Percentiles rank a stretch among this genome's conserved stretches.
These are phyloP conservation scores for Teunomyces stri DNA, from an alignment of 805 yeast genomes.

Conservation along the genomic window DNA sequence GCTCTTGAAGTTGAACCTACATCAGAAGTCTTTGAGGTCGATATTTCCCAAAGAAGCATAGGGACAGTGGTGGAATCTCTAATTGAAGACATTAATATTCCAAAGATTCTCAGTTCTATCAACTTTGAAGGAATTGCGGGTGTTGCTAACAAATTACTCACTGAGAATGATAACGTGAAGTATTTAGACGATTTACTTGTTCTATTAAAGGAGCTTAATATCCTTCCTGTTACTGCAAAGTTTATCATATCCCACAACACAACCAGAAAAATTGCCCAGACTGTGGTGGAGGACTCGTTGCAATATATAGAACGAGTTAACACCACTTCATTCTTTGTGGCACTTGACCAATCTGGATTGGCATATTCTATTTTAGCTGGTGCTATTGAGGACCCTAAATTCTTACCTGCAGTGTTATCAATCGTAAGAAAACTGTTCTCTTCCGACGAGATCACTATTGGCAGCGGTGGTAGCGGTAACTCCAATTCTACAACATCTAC, in stretches of 20 bases:
- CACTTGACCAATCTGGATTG: slow-evolving; percentile 29
- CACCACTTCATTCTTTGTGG: slow-evolving; percentile 25
- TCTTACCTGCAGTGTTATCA: slow-evolving; percentile 22
- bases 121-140: slow-evolving; percentile 29
- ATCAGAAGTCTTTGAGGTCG: slow-evolving; percentile 8
- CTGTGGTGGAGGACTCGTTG: slow-evolving; percentile 15
- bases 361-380: slow-evolving; percentile 25
- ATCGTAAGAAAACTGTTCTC: slow-evolving; percentile 19
- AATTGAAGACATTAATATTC: slow-evolving; percentile 16
- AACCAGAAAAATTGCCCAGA: slow-evolving; percentile 18
- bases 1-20: slow-evolving; percentile 9
- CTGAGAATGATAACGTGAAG: slow-evolving; percentile 17
- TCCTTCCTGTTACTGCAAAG: slow-evolving; percentile 23
- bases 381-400: slow-evolving; percentile 17
- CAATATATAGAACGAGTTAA: slow-evolving; percentile 14
- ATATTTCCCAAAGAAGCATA: slow-evolving; percentile 9
- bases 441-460: slow-evolving; percentile 3
- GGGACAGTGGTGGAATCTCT: slow-evolving; percentile 8
- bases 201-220: slow-evolving; percentile 19
- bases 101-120: slow-evolving; percentile 11
- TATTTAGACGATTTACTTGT: slow-evolving; percentile 22
- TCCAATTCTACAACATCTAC: background rate
- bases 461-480: background rate
- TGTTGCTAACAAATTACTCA: slow-evolving; percentile 22
- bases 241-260: slow-evolving; percentile 22